Percentiles rank a stretch among this genome's conserved stretches.
phyloP scores from a whole-genome alignment of 2,329 filamentous ascomycete genomes.

The Neofusicoccum parvum region DNA sequence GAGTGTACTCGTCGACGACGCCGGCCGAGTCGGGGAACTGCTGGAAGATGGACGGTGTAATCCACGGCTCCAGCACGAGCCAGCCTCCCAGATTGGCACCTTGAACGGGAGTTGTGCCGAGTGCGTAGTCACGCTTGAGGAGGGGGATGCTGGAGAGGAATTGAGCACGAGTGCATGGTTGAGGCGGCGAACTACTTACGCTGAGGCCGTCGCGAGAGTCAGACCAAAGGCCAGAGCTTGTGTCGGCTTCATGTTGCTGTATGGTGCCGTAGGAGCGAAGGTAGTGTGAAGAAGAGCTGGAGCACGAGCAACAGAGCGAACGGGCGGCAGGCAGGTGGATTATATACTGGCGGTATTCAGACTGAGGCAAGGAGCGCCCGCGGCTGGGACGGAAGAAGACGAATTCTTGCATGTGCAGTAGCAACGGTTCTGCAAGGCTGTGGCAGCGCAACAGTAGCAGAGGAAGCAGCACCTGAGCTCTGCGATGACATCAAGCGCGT shows the following conservation, averaged over 20 bases:
- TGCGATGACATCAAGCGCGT: slow-evolving; percentile 17
- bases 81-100: slow-evolving; percentile 56
- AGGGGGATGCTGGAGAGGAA: not conserved
- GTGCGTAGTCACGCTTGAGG: slow-evolving; percentile 10
- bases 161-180: not conserved
- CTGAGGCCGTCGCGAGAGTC: not conserved
- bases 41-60: slow-evolving; percentile 60
- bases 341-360: not conserved
- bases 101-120: slow-evolving; percentile 34
- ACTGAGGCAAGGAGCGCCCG: not conserved
- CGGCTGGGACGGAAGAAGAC: not conserved
- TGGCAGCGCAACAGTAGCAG: not conserved
- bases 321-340: not conserved
- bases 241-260: slow-evolving; percentile 8
- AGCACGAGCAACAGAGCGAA: not conserved
- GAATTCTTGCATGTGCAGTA: not conserved
- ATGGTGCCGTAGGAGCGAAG: not conserved
- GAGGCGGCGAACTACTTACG: not conserved
- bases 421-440: no score
- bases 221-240: not conserved
- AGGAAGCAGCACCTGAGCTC: not conserved
- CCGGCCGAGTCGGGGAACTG: slow-evolving; percentile 27
- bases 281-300: not conserved
- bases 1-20: slow-evolving; percentile 56
- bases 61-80: slow-evolving; percentile 56